A percentile compares a stretch with the other conserved stretches of the same genome.
These are phyloP conservation scores for Myriangium duriaei DNA, from an alignment of 2,329 filamentous ascomycete species.

Conservation along the genomic window DNA sequence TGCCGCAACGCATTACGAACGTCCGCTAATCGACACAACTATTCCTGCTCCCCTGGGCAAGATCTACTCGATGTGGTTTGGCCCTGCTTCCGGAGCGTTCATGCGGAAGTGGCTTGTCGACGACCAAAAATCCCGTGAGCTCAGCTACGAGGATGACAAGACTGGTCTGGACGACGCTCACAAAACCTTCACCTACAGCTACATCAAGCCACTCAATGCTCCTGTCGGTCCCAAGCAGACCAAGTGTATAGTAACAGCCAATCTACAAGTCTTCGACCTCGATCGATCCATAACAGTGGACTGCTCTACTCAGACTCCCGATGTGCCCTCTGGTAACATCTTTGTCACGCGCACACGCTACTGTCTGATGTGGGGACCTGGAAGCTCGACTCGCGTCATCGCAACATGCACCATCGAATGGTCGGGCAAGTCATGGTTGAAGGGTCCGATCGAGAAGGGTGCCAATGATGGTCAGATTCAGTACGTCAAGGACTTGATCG, in stretches of 20 bases:
- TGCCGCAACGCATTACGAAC: conserved; percentile 66
- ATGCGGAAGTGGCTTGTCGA: conserved; percentile 76
- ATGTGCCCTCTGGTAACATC: conserved; percentile 86
- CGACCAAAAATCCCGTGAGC: conserved; percentile 80
- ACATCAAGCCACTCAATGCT: conserved; percentile 79
- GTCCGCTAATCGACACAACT: conserved; percentile 69
- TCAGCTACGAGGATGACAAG: conserved; percentile 72
- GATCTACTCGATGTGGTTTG: conserved; percentile 80
- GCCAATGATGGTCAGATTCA: conserved; percentile 77
- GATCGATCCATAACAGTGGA: conserved; percentile 79
- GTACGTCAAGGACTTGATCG: conserved; percentile 71
- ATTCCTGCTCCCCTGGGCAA: conserved; percentile 83
- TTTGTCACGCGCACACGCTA: conserved; percentile 91
- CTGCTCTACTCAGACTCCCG: conserved; percentile 76
- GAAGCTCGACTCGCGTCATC: conserved; percentile 71
- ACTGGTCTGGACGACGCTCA: conserved; percentile 60
- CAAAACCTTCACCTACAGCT: conserved; percentile 63
- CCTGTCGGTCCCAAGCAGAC: conserved; percentile 87
- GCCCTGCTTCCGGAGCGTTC: conserved; percentile 63
- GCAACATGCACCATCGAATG: conserved; percentile 89
- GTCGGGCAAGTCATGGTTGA: conserved; percentile 96
- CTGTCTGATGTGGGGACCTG: conserved; percentile 82
- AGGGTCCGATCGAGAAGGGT: conserved; percentile 95
- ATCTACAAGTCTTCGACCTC: conserved; percentile 69
- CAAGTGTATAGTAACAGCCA: conserved; percentile 81